Base-by-base conservation (phyloP, 148 eudicot species). In the Selenicereus undatus region DNA sequence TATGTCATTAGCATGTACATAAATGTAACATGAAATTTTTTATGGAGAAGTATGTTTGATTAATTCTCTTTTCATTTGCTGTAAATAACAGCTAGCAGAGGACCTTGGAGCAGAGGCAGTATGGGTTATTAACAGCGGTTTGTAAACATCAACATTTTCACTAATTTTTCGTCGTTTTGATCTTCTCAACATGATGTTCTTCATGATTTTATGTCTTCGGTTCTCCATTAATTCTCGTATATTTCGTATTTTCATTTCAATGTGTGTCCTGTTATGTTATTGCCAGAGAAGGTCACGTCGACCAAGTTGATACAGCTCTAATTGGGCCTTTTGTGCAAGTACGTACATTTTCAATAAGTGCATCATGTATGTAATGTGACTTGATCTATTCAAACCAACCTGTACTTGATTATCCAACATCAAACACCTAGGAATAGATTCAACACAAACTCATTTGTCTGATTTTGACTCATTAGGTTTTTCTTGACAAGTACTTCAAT, bases 91-190 rank as follows among this genome's bases (percentile, higher is more conserved):
- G 98, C 86, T 93, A 75, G 94, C 97, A 26, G 97, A 95, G 86
- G 98, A 95, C 84, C 89, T 95, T 72, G 93, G 89, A 56, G 92
- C 94, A 76, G 82, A 80, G 65, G 97, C 98, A 5, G 82, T 93
- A 35, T 95, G 98, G 97, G 98, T 95, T 26, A 87, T 93, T 73
- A 92, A 95, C 84, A 91, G 82, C 81, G 98, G 97, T 95, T 85
- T 30, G 78, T 36, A 43, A 45, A 8, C 9, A 5, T 11, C 11
- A n/a, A 73, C 54, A 22, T 73, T 24, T 3, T 75, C 50, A 12
- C 12, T 48, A 48, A 48, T 48, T 48, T 39, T 48, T 48, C 13
- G 14, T 11, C 8, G 52, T 48, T 2, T 48, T 48, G 10, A 5
- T 48, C 52, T 12, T 48, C 52, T 11, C 52, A 11, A 48, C 52